A percentile compares a stretch with the other conserved stretches of the same genome.
These are phyloP conservation scores for Penicillium sp. DNA, from an alignment of 2,329 filamentous ascomycete genomes.

Conservation along the genomic window DNA sequence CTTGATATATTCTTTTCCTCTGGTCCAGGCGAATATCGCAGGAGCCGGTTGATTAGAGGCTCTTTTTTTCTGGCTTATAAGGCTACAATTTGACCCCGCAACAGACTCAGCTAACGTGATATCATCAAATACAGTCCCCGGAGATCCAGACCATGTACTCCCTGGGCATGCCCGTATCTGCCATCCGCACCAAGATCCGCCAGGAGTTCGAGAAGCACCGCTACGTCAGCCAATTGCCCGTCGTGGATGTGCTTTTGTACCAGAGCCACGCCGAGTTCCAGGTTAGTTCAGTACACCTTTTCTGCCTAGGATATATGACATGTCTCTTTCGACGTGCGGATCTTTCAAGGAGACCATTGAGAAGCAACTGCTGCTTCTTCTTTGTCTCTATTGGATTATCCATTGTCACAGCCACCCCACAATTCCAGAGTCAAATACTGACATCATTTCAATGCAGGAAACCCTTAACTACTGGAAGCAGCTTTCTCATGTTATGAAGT, in stretches of 20 bases:
- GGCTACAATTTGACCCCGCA: neutral
- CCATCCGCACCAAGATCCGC: constrained; percentile 87
- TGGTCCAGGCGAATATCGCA: neutral
- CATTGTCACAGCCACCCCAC: too few relatives aligned
- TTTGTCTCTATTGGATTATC: neutral
- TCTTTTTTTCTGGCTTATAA: neutral
- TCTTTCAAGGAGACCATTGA: neutral
- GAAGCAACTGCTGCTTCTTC: neutral
- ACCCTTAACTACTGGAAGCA: constrained; percentile 99
- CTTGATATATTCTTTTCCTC: neutral
- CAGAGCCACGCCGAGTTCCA: constrained; percentile 94
- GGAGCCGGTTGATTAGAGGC: neutral
- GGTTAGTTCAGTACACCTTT: constrained; percentile 53
- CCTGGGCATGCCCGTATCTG: constrained; percentile 80
- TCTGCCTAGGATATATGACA: neutral
- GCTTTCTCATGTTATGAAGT: constrained; percentile 90
- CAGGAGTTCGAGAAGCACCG: constrained; percentile 96
- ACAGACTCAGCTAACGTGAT: constrained; percentile 11
- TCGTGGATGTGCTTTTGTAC: constrained; percentile 85
- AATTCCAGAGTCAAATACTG: neutral
- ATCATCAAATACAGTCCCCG: constrained; percentile 64
- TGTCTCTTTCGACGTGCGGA: neutral
- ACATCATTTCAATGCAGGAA: constrained; percentile 61
- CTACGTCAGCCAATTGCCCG: constrained; percentile 83
- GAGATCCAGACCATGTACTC: constrained; percentile 98